phyloP scores from a whole-genome alignment of 176 grass and related monocot genomes.

The Chrysopogon serrulatus region DNA sequence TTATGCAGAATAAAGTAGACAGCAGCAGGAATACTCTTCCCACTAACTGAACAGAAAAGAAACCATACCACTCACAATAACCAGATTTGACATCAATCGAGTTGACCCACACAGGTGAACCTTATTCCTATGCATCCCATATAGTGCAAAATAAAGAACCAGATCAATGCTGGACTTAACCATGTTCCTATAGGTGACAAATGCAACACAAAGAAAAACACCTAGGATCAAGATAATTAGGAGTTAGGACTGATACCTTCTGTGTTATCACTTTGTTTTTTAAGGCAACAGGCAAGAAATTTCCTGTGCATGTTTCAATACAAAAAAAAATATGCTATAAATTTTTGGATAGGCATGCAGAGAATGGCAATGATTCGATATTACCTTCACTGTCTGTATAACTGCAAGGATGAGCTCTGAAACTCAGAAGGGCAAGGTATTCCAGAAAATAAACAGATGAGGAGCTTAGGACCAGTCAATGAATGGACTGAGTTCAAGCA shows the following conservation, averaged over 20 bases:
- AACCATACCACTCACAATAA: background rate
- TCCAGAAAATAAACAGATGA: background rate
- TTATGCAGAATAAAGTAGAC: conserved; percentile 7
- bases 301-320: no score
- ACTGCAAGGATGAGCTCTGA: background rate
- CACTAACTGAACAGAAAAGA: conserved; percentile 7
- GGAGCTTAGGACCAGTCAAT: background rate
- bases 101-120: background rate
- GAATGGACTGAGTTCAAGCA: background rate
- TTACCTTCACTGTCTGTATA: background rate
- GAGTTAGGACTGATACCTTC: background rate
- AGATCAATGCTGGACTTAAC: background rate
- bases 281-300: no score
- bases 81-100: conserved; percentile 8
- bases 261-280: background rate
- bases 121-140: background rate
- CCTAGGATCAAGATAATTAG: background rate
- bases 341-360: background rate
- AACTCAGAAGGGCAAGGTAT: background rate
- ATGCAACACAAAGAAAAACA: background rate
- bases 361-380: background rate
- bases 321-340: no score
- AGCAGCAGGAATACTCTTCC: background rate
- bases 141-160: background rate
- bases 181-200: conserved; percentile 15